These are phyloP conservation scores for Leptographium procerum DNA, from an alignment of 2,329 filamentous ascomycete species.

Conservation along the genomic window DNA sequence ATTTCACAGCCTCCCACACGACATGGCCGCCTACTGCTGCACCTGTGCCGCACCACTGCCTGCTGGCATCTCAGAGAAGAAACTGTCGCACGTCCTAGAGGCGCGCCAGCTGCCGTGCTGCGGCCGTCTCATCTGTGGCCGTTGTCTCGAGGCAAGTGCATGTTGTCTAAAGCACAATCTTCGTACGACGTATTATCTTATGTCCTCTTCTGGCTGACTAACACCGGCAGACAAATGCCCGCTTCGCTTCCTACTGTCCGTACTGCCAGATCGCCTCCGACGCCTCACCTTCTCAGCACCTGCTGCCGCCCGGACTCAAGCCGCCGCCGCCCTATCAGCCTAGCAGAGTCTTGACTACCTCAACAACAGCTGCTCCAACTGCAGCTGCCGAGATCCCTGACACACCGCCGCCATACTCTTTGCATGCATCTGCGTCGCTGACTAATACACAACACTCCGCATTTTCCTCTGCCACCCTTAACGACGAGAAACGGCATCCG, in stretches of 20 bases:
- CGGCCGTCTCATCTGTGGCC: slow-evolving; percentile 56
- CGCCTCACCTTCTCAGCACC: slow-evolving; percentile 21
- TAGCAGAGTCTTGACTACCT: too few species aligned
- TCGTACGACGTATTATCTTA: too few species aligned
- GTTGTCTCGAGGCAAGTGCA: slow-evolving; percentile 49
- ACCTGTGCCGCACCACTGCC: slow-evolving; percentile 56
- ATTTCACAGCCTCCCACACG: not conserved
- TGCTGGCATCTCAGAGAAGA: slow-evolving; percentile 18
- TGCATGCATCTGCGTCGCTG: not conserved
- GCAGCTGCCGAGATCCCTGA: slow-evolving; percentile 11
- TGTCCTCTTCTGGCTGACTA: too few species aligned
- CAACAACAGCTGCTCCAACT: not conserved
- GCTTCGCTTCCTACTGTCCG: slow-evolving; percentile 57
- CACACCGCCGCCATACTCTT: slow-evolving; percentile 16
- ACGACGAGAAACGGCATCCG: too few species aligned
- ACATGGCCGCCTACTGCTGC: slow-evolving; percentile 37
- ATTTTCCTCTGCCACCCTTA: not conserved
- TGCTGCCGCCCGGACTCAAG: slow-evolving; percentile 50
- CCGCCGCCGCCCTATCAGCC: slow-evolving; percentile 56
- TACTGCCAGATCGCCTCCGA: slow-evolving; percentile 62
- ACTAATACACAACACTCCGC: too few species aligned
- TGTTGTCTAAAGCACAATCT: too few species aligned
- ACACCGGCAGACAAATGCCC: slow-evolving; percentile 42
- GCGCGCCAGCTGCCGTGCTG: slow-evolving; percentile 59
- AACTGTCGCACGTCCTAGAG: slow-evolving; percentile 18